Evolutionary conservation across 352 stramenopile genomes (phyloP).

Genomic region (Pythium scleroteichum): DNA sequence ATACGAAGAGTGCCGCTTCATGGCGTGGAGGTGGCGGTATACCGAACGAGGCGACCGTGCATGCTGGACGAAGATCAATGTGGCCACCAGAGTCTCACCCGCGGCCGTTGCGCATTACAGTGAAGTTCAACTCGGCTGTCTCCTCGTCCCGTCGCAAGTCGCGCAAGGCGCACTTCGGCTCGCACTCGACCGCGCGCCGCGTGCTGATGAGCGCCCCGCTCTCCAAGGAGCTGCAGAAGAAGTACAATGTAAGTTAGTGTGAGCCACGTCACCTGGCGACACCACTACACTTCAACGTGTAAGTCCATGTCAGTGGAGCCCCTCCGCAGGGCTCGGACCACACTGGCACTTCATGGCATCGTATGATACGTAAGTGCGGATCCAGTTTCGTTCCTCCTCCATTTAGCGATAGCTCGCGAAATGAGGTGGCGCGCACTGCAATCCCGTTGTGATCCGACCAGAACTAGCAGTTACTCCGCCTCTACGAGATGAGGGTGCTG

Average conservation of each 20-base stretch:
- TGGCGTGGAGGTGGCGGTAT: not conserved
- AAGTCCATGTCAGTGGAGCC: constrained; percentile 83
- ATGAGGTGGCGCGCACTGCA: not conserved
- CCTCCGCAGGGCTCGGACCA: not conserved
- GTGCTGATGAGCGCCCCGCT: constrained; percentile 98
- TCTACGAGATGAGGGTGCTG: not conserved
- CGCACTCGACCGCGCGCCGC: constrained; percentile 95
- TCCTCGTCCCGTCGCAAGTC: constrained; percentile 97
- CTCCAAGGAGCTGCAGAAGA: constrained; percentile 99
- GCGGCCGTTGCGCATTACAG: constrained; percentile 29
- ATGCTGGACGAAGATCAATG: not conserved
- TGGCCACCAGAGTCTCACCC: no score
- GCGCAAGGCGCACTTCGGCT: constrained; percentile 99
- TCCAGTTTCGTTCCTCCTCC: constrained; percentile 14
- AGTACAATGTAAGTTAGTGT: constrained; percentile 98
- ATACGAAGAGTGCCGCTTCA: not conserved
- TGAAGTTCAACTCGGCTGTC: constrained; percentile 95
- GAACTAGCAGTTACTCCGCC: not conserved
- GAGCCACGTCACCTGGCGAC: constrained; percentile 20
- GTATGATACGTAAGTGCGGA: constrained; percentile 82
- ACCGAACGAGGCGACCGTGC: not conserved
- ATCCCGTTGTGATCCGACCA: not conserved
- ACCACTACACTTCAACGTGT: constrained; percentile 85
- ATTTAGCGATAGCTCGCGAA: not conserved
- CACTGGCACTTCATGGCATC: constrained; percentile 91